These are phyloP conservation scores for Teunomyces stri DNA, from an alignment of 805 yeast genomes.

Conservation along the genomic window DNA sequence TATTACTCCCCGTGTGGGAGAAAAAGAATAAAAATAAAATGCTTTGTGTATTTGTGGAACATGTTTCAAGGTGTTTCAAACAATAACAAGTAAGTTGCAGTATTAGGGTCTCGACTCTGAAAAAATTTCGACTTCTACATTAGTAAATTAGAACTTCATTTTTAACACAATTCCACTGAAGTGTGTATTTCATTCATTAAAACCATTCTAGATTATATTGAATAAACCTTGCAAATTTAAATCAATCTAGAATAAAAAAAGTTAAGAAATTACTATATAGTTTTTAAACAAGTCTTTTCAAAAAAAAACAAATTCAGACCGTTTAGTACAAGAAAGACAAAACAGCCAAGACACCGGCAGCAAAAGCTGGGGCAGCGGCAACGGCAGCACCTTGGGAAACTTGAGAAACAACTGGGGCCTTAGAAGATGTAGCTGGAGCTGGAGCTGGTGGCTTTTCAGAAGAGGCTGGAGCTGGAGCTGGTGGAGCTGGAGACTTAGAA, in stretches of 20 bases:
- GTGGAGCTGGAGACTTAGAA: neutral
- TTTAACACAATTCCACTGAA: no score
- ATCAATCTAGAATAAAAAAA: neutral
- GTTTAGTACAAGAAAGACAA: slow-evolving; percentile 13
- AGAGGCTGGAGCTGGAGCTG: slow-evolving; percentile 10
- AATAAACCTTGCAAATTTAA: slow-evolving; percentile 1
- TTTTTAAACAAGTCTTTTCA: neutral
- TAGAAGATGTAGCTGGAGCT: neutral
- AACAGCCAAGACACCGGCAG: slow-evolving; percentile 14
- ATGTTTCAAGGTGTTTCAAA: no score
- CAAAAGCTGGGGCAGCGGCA: slow-evolving; percentile 10
- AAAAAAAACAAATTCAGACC: neutral
- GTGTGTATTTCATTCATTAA: no score
- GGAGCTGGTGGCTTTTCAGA: slow-evolving; percentile 4
- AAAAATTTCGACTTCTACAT: neutral
- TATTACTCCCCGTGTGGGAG: neutral
- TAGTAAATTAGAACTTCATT: no score
- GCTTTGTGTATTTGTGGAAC: no score
- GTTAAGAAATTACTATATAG: neutral
- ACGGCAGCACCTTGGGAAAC: slow-evolving; percentile 9
- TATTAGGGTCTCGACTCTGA: neutral
- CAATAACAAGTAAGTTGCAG: no score
- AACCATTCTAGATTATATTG: neutral
- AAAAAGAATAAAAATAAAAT: no score
- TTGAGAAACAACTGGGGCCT: slow-evolving; percentile 5